phyloP scores from a whole-genome alignment of 2,329 filamentous ascomycete species.

The Aspergillus calidoustus region DNA sequence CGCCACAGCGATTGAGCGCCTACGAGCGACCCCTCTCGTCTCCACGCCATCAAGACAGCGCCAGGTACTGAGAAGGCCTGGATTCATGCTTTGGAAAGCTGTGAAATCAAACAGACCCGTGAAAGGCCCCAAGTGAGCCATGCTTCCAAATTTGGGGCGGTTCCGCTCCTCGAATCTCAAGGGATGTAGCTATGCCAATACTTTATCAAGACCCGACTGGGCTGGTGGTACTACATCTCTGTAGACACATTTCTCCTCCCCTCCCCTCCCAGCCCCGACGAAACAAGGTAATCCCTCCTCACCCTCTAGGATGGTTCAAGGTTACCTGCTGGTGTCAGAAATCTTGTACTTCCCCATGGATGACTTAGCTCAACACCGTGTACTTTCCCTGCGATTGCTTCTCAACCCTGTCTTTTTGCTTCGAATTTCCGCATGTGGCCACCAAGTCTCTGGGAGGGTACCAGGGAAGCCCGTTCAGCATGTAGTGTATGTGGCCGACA shows the following conservation, averaged over 20 bases:
- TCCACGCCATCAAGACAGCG: not conserved
- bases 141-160: not conserved
- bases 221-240: not conserved
- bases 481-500: not conserved
- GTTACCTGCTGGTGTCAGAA: not conserved
- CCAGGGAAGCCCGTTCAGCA: not conserved
- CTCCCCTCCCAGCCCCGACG: not conserved
- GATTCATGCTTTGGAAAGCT: not conserved
- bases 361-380: not conserved
- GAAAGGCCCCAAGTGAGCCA: too few species aligned
- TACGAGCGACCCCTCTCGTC: not conserved
- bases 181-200: not conserved
- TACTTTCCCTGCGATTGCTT: not conserved
- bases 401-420: not conserved
- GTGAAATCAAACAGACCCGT: constrained; percentile 10
- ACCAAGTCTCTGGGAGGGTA: not conserved
- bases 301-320: not conserved
- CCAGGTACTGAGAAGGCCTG: not conserved
- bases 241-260: not conserved
- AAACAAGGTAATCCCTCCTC: not conserved
- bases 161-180: not conserved
- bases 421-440: not conserved
- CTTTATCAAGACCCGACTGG: not conserved
- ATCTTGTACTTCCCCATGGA: not conserved
- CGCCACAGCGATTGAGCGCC: not conserved